Conservation (phyloP, 1,284 basidiomycete species). For the Gymnopus androsaceus region DNA sequence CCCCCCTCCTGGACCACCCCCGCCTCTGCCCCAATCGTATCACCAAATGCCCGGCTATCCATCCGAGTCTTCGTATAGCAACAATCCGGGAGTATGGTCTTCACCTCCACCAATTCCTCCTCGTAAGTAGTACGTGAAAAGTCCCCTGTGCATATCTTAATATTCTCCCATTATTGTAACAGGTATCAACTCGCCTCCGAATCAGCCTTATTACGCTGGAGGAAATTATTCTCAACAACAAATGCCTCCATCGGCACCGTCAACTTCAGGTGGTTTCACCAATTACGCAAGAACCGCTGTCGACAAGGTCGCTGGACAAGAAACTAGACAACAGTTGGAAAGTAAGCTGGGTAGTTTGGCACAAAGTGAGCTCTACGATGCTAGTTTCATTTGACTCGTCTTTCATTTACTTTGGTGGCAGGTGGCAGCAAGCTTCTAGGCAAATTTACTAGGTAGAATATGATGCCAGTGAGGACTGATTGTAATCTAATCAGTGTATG, state of each 20-base stretch:
- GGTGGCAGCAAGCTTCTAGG: slow-evolving; percentile 43
- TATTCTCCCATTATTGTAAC: background rate
- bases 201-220: slow-evolving; percentile 5
- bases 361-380: slow-evolving; percentile 42
- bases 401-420: slow-evolving; percentile 21
- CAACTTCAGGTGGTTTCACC: slow-evolving; percentile 28
- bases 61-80: background rate
- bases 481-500: too few species aligned
- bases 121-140: slow-evolving; percentile 32
- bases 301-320: slow-evolving; percentile 46
- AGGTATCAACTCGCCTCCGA: background rate
- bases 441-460: slow-evolving; percentile 37
- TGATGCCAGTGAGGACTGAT: too few species aligned
- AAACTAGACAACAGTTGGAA: slow-evolving; percentile 45
- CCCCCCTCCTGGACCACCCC: background rate
- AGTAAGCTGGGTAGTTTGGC: slow-evolving; percentile 36
- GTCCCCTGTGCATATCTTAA: too few species aligned
- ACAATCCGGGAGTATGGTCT: background rate
- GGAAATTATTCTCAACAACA: slow-evolving; percentile 1
- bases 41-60: slow-evolving; percentile 10
- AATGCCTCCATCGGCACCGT: slow-evolving; percentile 5
- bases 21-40: slow-evolving; percentile 8
- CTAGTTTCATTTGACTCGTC: slow-evolving; percentile 9
- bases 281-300: slow-evolving; percentile 40
- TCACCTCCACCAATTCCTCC: slow-evolving; percentile 32